Evolutionary conservation across 2,329 filamentous ascomycete genomes (phyloP), one percentile per base, ranked within the genome.

Genomic region (Phaeosphaeria sp.): DNA sequence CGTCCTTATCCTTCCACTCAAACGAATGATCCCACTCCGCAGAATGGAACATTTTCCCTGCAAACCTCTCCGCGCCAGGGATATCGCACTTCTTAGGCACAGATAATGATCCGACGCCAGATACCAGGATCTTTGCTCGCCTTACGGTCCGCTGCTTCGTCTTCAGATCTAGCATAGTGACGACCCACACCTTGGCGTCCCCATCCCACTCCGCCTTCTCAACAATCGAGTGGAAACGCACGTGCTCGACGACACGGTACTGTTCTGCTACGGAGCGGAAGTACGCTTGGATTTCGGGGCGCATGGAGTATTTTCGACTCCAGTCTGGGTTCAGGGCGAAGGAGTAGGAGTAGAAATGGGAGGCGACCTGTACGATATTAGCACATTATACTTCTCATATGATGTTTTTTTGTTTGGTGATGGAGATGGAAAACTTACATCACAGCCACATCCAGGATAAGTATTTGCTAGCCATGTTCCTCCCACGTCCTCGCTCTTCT

Each of bases 331-430:
- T 89, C 4, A 83, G 82, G 45, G 82, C 80, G 79, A 85, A 88
- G 6, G 84, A 84, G 67, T 86, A 88, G 60, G 86, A 86, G 68
- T 89, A 89, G 72, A 85, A 87, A 74, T 88, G 86, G 1, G 64
- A 66, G 0, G 72, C 68, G n/a, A 74, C 69, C 67, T 71, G 50
- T 11, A 20, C 7, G 1, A 17, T 20, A n/a, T 57, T 17, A 61
- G 39, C 42, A 18, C n/a, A 36, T 36, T 36, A 36, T 36, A 15
- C 30, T 36, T n/a, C n/a, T n/a, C n/a, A n/a, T n/a, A n/a, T n/a
- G n/a, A n/a, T n/a, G n/a, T n/a, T n/a, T n/a, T n/a, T n/a, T n/a
- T n/a, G n/a, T n/a, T n/a, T n/a, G n/a, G n/a, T n/a, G n/a, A n/a
- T n/a, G n/a, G n/a, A n/a, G n/a, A n/a, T n/a, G n/a, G n/a, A n/a